These are phyloP conservation scores for Cutaneotrichosporon cyanovorans DNA, from an alignment of 1,284 basidiomycete genomes.

Conservation along the genomic window DNA sequence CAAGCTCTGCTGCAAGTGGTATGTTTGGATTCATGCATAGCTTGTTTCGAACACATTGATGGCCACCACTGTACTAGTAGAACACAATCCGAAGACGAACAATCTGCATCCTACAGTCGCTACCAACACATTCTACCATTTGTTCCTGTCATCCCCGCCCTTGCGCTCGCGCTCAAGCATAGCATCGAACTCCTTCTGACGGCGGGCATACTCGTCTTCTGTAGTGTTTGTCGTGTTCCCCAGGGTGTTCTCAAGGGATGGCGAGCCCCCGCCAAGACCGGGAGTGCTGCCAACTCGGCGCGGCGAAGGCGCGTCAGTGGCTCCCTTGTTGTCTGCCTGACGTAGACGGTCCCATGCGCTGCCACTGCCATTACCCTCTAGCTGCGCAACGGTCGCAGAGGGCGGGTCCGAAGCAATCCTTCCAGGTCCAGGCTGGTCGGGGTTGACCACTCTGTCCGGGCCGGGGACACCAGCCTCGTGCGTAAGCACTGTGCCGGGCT, in stretches of 20 bases:
- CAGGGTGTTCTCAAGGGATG: too few relatives aligned
- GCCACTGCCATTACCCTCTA: too few relatives aligned
- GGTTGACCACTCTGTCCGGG: constrained; percentile 1
- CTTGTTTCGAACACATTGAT: too few relatives aligned
- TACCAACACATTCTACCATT: constrained; percentile 4
- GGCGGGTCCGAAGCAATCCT: neutral
- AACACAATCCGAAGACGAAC: too few relatives aligned
- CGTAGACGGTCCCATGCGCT: constrained; percentile 6
- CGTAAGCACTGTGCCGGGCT: constrained; percentile 8
- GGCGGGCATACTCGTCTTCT: constrained; percentile 16
- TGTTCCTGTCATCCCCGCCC: constrained; percentile 17
- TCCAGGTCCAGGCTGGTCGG: neutral
- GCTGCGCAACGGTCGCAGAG: neutral
- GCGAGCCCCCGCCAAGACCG: neutral
- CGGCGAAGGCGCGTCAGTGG: neutral
- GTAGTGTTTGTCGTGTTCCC: too few relatives aligned
- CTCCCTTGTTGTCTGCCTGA: neutral
- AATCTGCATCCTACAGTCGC: too few relatives aligned
- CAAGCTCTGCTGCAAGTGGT: too few relatives aligned
- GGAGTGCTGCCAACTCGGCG: neutral
- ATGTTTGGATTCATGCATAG: too few relatives aligned
- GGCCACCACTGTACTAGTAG: too few relatives aligned
- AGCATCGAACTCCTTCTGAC: constrained; percentile 32
- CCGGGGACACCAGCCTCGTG: constrained; percentile 7
- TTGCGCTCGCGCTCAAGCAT: constrained; percentile 31